Percentiles rank a stretch among this genome's conserved stretches.
Conservation (phyloP, 164 flowering plant genomes). For the Protea cynaroides region DNA sequence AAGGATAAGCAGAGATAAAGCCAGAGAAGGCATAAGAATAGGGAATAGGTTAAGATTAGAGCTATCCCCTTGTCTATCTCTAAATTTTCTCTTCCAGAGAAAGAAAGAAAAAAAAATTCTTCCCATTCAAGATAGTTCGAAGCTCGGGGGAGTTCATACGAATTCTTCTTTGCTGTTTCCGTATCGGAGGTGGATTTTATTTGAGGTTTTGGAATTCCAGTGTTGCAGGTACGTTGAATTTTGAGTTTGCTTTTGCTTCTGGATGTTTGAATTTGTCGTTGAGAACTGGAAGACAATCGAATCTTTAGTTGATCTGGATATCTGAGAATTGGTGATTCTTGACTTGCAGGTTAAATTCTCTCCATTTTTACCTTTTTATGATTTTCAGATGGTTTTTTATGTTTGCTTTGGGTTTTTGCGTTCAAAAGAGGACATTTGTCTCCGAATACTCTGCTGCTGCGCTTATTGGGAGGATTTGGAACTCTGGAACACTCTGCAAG, state of each 20-base stretch:
- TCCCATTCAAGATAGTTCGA: background rate
- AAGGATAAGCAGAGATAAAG: background rate
- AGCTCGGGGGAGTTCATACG: background rate
- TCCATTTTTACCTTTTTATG: too few species aligned
- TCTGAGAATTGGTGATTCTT: slow-evolving; percentile 1
- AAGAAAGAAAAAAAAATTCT: too few species aligned
- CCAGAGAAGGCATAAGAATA: slow-evolving; percentile 14
- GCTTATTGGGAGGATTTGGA: background rate
- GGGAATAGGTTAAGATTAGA: background rate
- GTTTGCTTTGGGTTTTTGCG: background rate
- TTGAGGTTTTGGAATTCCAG: background rate
- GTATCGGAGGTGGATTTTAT: background rate
- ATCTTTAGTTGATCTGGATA: slow-evolving; percentile 3
- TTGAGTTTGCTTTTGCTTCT: too few species aligned
- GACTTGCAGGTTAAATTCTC: background rate
- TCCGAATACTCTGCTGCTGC: too few species aligned
- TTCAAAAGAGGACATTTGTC: too few species aligned
- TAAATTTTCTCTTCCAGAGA: background rate
- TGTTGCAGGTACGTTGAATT: slow-evolving; percentile 18
- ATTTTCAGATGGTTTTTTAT: background rate
- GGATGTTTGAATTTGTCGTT: background rate
- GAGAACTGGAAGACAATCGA: background rate
- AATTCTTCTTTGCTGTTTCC: too few species aligned
- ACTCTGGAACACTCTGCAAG: background rate
- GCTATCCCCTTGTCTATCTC: too few species aligned